A percentile compares a stretch with the other conserved stretches of the same genome.
Evolutionary conservation across 805 yeast genomes (phyloP).

Genomic region (Candida khao-thaluensis): DNA sequence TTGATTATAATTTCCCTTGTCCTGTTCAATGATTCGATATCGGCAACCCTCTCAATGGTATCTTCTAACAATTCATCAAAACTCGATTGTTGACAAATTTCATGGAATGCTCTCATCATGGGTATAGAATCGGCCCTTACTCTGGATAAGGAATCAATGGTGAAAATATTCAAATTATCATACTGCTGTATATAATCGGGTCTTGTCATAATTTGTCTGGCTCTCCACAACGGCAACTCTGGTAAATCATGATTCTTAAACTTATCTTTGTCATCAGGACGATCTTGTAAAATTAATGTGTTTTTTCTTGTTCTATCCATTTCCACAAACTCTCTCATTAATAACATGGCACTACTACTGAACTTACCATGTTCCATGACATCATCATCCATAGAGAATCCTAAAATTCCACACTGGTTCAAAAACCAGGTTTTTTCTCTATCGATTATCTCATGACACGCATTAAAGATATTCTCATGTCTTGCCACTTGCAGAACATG

Average conservation of each 20-base stretch:
- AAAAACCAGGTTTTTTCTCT: constrained; percentile 83
- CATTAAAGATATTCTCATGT: constrained; percentile 53
- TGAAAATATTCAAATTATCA: constrained; percentile 75
- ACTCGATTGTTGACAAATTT: constrained; percentile 68
- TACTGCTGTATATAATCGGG: constrained; percentile 74
- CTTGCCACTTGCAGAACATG: constrained; percentile 71
- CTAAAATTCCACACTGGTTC: constrained; percentile 77
- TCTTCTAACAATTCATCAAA: constrained; percentile 66
- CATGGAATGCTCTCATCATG: constrained; percentile 87
- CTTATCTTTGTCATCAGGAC: constrained; percentile 18
- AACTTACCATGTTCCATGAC: constrained; percentile 84
- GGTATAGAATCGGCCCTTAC: constrained; percentile 83
- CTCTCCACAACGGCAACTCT: constrained; percentile 77
- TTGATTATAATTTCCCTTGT: constrained; percentile 75
- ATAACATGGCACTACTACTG: constrained; percentile 67
- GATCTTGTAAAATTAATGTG: constrained; percentile 33
- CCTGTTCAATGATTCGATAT: constrained; percentile 73
- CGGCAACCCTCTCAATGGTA: constrained; percentile 66
- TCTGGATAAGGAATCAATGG: constrained; percentile 68
- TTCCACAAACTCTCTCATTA: constrained; percentile 69
- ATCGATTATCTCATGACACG: constrained; percentile 71
- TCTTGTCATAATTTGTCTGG: constrained; percentile 81
- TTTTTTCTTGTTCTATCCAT: constrained; percentile 49
- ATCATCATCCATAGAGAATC: constrained; percentile 82
- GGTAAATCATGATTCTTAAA: constrained; percentile 56